Percentiles rank a stretch among this genome's conserved stretches.
Evolutionary conservation across 2,329 filamentous ascomycete genomes (phyloP).

Genomic region (Metarhizium robertsii): DNA sequence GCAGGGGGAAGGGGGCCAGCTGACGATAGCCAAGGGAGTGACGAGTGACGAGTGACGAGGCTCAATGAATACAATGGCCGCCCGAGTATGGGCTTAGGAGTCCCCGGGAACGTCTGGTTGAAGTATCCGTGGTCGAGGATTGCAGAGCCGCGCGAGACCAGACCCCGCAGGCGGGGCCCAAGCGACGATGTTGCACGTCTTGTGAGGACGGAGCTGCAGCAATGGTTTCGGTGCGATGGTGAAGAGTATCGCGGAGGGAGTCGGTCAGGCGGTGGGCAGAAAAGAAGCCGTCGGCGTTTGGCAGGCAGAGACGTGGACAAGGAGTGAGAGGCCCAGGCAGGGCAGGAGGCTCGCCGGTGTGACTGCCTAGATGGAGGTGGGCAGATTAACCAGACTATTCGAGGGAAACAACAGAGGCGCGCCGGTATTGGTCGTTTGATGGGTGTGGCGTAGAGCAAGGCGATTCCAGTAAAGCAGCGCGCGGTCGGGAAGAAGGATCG

Average conservation of each 20-base stretch:
- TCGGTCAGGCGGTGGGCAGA: neutral
- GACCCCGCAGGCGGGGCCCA: conserved; percentile 8
- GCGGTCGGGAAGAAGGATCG: neutral
- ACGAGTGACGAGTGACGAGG: neutral
- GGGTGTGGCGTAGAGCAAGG: no score
- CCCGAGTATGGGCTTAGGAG: neutral
- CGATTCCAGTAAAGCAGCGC: no score
- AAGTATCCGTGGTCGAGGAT: neutral
- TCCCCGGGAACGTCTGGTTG: neutral
- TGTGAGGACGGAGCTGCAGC: neutral
- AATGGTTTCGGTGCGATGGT: neutral
- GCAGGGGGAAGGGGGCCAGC: neutral
- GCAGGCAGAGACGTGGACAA: neutral
- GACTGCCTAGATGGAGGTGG: no score
- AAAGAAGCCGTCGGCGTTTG: neutral
- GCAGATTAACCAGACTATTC: no score
- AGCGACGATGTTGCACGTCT: neutral
- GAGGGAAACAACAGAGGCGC: no score
- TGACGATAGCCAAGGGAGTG: neutral
- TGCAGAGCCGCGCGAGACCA: conserved; percentile 3
- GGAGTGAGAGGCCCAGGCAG: no score
- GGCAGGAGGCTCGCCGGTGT: no score
- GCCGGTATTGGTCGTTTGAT: no score
- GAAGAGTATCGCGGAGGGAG: neutral
- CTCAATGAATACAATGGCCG: neutral